Conservation (phyloP, 2,329 filamentous ascomycete genomes). For the Pseudogymnoascus sp. region DNA sequence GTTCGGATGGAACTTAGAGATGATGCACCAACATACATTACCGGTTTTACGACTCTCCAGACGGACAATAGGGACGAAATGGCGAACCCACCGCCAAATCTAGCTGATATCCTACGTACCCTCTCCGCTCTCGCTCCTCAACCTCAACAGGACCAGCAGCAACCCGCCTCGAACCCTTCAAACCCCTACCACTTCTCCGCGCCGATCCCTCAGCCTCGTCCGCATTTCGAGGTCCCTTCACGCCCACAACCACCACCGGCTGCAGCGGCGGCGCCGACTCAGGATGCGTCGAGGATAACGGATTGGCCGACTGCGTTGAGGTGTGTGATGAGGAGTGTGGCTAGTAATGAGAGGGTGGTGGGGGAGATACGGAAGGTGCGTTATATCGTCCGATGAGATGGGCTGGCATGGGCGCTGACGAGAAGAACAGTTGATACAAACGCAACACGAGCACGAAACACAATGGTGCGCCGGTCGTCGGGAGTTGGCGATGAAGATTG, state of each 20-base stretch:
- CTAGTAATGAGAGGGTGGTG: constrained; percentile 37
- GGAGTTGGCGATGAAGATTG: constrained; percentile 44
- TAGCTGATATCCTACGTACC: constrained; percentile 28
- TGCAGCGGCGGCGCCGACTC: constrained; percentile 6
- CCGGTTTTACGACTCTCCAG: too few relatives aligned
- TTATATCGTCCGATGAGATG: background rate
- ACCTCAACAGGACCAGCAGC: constrained; percentile 11
- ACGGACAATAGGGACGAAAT: constrained; percentile 11
- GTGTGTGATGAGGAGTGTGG: constrained; percentile 43
- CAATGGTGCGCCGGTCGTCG: constrained; percentile 51
- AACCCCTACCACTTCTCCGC: background rate
- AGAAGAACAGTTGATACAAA: constrained; percentile 46
- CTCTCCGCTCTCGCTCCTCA: constrained; percentile 24
- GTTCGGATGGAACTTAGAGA: too few relatives aligned
- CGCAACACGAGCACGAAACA: constrained; percentile 55
- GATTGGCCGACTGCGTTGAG: constrained; percentile 44
- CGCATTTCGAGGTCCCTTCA: background rate
- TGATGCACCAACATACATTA: too few relatives aligned
- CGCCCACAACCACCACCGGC: constrained; percentile 2
- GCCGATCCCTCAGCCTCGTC: constrained; percentile 10
- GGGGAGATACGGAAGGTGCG: constrained; percentile 34
- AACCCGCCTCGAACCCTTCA: background rate
- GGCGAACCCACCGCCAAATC: constrained; percentile 24
- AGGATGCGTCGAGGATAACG: constrained; percentile 23
- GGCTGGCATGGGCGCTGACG: constrained; percentile 9